A percentile compares a stretch with the other conserved stretches of the same genome.
Evolutionary conservation across 306 rosid genomes (phyloP).

Genomic region (Chamaecrista fasciculata): DNA sequence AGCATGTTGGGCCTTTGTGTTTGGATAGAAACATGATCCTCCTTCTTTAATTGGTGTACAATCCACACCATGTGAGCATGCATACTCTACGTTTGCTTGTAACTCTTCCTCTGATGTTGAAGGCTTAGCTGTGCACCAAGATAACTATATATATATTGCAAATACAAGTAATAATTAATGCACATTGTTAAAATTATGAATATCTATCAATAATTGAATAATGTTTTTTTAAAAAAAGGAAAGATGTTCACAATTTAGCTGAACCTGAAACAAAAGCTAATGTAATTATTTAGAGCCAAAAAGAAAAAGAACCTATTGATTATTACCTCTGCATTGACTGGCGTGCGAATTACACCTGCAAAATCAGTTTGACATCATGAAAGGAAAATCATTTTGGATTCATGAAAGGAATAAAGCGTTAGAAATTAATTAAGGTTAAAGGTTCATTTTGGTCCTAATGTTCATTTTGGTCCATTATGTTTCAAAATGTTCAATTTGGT

Average conservation of each 20-base stretch:
- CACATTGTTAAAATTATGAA: no score
- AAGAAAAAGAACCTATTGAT: not conserved
- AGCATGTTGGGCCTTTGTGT: not conserved
- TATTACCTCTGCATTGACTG: not conserved
- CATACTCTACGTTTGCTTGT: not conserved
- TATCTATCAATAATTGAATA: no score
- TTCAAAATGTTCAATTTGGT: no score
- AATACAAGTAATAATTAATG: no score
- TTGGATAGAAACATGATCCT: not conserved
- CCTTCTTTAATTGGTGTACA: not conserved
- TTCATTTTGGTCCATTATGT: no score
- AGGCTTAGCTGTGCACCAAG: not conserved
- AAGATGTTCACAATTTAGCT: no score
- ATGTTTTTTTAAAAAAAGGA: no score
- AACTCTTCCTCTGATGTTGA: not conserved
- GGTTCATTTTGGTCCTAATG: no score
- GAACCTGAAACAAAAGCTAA: no score
- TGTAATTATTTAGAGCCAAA: not conserved
- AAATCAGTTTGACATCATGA: no score
- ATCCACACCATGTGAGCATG: not conserved
- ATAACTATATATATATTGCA: no score
- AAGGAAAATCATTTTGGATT: not conserved
- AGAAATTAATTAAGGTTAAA: not conserved
- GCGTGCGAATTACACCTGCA: not conserved
- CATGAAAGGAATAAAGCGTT: not conserved